Percentiles rank a stretch among this genome's conserved stretches.
These are phyloP conservation scores for grape (Vitis vinifera) DNA, from an alignment of 164 flowering plant species.

Conservation along the genomic window ASM3070453v1 NC_081815.1:1596501-1597000, in stretches of 20 bases:
- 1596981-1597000: neutral
- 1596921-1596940: no score
- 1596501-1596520: constrained; percentile 82
- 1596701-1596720: constrained; percentile 39
- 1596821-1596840: constrained; percentile 51
- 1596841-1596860: constrained; percentile 49
- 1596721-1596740: neutral
- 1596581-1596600: constrained; percentile 58
- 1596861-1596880: constrained; percentile 81
- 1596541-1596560: constrained; percentile 60
- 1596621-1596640: constrained; percentile 46
- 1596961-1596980: neutral
- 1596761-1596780: neutral
- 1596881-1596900: constrained; percentile 36
- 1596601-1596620: constrained; percentile 80
- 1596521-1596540: constrained; percentile 71
- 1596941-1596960: no score
- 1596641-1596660: constrained; percentile 36
- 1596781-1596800: constrained; percentile 49
- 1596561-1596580: constrained; percentile 69
- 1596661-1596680: constrained; percentile 61
- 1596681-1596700: constrained; percentile 64
- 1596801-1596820: constrained; percentile 72
- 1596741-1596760: no score
- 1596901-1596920: neutral